Base-by-base conservation (phyloP, 129 eudicot species). In the Saposhnikovia divaricata region DNA sequence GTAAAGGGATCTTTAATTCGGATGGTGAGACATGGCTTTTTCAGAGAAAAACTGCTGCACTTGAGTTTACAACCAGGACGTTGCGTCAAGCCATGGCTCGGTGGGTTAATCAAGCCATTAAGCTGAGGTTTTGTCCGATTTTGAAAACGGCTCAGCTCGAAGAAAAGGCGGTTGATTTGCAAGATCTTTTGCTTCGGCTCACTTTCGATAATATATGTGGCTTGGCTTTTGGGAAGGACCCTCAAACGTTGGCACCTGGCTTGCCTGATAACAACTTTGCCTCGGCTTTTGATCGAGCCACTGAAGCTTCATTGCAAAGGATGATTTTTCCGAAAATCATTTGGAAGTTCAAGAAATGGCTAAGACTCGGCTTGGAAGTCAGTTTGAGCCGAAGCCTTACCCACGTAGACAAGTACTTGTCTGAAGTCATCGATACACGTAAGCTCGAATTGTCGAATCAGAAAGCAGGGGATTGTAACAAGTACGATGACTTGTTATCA, bases 401-500 rank as follows among this genome's bases (percentile, higher is more conserved):
- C 16, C 80, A 81, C 25, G 79, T 85, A 25, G 85, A 85, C 78
- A 80, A 81, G 40, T 85, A 85, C 80, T 59, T 85, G 80, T 45
- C 84, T 3, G 76, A 85, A 13, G 83, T 82, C 59, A 59, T 85
- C 1, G 77, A 81, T 5, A 79, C 87, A 39, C 87, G 87, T 39
- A 85, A 85, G 84, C 51, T 43, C 16, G 84, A 81, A 25, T 43
- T 81, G 45, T 1, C 28, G 68, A 81, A 31, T 76, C 74, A 75
- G 76, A 59, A 65, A 18, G 18, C 51, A 81, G 80, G 50, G 42
- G 42, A 68, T 31, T 42, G 48, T 31, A 55, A 14, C 69, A 68
- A 68, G 28, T 61, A 81, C 10, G 98, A 93, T 81, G 97, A 93
- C 89, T 84, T 93, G 89, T 82, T 93, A 18, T 89, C 98, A 0